Percentiles rank a stretch among this genome's conserved stretches.
Conservation (phyloP, 805 yeast genomes). For the Jamesozyma rosinii region DNA sequence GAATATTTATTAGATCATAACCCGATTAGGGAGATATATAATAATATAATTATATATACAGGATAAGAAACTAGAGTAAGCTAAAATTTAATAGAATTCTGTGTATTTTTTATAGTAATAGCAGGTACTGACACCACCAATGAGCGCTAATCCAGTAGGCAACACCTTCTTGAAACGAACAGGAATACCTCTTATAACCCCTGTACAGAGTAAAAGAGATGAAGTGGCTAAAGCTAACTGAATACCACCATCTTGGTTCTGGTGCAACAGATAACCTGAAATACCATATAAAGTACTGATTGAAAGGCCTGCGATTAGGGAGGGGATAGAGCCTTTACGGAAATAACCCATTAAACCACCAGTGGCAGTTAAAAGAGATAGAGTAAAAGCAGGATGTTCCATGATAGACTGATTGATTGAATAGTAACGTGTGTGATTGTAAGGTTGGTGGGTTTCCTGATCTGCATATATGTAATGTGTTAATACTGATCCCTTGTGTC, state of each 20-base stretch:
- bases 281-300: constrained; percentile 52
- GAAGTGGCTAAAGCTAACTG: constrained; percentile 73
- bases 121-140: constrained; percentile 55
- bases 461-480: too few species aligned
- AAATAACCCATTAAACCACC: constrained; percentile 66
- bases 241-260: constrained; percentile 71
- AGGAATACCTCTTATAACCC: constrained; percentile 59
- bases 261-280: constrained; percentile 64
- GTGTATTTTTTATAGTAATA: constrained; percentile 71
- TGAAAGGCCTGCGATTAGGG: constrained; percentile 66
- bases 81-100: constrained; percentile 59
- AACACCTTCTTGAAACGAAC: constrained; percentile 59
- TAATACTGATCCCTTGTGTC: too few species aligned
- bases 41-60: too few species aligned
- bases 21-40: too few species aligned
- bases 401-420: constrained; percentile 6
- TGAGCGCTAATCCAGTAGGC: constrained; percentile 52
- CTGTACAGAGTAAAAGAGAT: constrained; percentile 55
- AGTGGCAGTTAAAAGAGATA: constrained; percentile 55
- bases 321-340: constrained; percentile 68
- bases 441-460: too few species aligned
- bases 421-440: neutral
- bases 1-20: too few species aligned
- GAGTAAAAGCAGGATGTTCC: constrained; percentile 75
- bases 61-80: too few species aligned